Conservation (phyloP, 352 stramenopile species). For the Phytophthora colocasiae region DNA sequence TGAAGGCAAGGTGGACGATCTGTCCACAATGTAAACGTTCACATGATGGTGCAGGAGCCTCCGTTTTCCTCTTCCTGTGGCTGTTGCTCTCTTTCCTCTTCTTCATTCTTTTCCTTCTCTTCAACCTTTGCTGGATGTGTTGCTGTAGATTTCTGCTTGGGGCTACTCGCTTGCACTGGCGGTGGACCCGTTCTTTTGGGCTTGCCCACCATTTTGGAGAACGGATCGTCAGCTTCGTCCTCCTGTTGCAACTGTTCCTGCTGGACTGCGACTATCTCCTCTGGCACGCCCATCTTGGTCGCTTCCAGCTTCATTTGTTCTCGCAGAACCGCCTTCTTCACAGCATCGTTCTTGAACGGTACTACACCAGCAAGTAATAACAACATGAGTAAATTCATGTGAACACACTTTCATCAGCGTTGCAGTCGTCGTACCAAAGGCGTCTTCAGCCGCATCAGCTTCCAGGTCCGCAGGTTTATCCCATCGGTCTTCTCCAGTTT, state of each 20-base stretch:
- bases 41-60: slow-evolving; percentile 38
- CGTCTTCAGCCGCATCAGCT: slow-evolving; percentile 61
- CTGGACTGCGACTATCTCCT: slow-evolving; percentile 57
- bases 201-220: slow-evolving; percentile 33
- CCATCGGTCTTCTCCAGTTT: slow-evolving; percentile 84
- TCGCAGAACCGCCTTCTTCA: slow-evolving; percentile 81
- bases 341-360: slow-evolving; percentile 83
- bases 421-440: slow-evolving; percentile 51
- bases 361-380: slow-evolving; percentile 44
- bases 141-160: slow-evolving; percentile 6
- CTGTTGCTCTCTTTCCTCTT: slow-evolving; percentile 1
- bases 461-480: slow-evolving; percentile 74
- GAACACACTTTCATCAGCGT: neutral
- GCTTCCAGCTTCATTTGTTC: slow-evolving; percentile 83
- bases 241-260: slow-evolving; percentile 52
- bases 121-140: slow-evolving; percentile 2
- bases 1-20: slow-evolving; percentile 8
- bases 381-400: neutral
- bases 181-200: slow-evolving; percentile 3
- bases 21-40: slow-evolving; percentile 20
- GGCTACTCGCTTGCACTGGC: neutral
- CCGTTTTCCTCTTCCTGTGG: slow-evolving; percentile 5
- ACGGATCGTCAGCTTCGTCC: slow-evolving; percentile 38
- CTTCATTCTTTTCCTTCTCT: slow-evolving; percentile 10
- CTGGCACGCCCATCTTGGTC: slow-evolving; percentile 68